Conservation (phyloP, 1,284 basidiomycete species). For the Caloboletus firmus region DNA sequence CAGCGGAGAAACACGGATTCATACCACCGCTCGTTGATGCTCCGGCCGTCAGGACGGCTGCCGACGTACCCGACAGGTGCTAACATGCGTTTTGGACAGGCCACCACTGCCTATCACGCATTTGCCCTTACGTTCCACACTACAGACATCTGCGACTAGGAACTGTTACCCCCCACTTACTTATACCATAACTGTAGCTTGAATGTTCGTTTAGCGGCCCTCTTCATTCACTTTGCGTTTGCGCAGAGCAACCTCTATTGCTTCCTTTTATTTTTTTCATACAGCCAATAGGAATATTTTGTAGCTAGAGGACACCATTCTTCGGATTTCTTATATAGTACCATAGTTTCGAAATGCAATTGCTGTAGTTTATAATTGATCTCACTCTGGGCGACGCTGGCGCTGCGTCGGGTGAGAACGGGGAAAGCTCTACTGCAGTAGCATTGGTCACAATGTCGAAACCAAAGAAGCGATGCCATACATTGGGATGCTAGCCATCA, state of each 20-base stretch:
- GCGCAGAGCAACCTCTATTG: too few relatives aligned
- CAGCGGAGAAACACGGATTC: slow-evolving; percentile 4
- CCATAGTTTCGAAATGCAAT: background rate
- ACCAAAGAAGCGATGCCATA: background rate
- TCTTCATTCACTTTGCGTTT: slow-evolving; percentile 1
- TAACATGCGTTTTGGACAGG: background rate
- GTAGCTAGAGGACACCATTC: background rate
- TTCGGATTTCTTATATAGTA: background rate
- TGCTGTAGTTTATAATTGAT: slow-evolving; percentile 5
- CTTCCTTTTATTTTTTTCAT: background rate
- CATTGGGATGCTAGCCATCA: background rate
- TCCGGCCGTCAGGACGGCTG: background rate
- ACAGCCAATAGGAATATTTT: background rate
- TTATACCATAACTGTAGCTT: slow-evolving; percentile 26
- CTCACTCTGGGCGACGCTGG: background rate
- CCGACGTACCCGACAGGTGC: background rate
- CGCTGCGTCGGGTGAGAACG: background rate
- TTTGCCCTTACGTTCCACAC: background rate
- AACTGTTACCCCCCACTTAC: slow-evolving; percentile 9
- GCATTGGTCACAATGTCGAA: background rate
- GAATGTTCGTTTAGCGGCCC: slow-evolving; percentile 6
- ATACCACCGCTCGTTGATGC: background rate
- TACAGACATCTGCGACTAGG: background rate
- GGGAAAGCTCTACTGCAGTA: background rate
- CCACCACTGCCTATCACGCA: background rate